Conservation (phyloP, 306 rosid species). For the Glycine tomentella region DNA sequence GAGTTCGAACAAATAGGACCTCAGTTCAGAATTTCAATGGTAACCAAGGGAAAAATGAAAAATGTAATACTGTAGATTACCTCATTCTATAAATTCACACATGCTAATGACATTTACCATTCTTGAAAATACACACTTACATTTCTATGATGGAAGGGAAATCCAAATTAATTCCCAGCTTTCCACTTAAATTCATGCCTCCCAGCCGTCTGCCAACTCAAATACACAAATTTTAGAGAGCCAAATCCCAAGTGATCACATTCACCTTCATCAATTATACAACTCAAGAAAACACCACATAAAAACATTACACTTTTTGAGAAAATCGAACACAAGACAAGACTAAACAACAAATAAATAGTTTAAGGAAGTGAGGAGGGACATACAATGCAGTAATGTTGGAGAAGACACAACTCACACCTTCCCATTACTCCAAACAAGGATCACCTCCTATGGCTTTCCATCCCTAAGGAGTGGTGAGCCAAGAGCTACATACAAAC, state of each 20-base stretch:
- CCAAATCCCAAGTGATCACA: not conserved
- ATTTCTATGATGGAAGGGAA: constrained; percentile 70
- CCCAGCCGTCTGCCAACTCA: constrained; percentile 64
- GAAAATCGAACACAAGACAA: not conserved
- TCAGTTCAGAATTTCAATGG: not conserved
- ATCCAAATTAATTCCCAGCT: constrained; percentile 65
- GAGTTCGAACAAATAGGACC: not conserved
- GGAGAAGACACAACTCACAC: constrained; percentile 78
- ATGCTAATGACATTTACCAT: constrained; percentile 13
- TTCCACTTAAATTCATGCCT: constrained; percentile 71
- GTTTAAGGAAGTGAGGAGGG: constrained; percentile 22
- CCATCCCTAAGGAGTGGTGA: constrained; percentile 83
- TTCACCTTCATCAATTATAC: not conserved
- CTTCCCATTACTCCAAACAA: constrained; percentile 73
- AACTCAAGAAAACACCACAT: not conserved
- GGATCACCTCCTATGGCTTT: constrained; percentile 79
- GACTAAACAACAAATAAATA: not conserved
- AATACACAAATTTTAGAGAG: constrained; percentile 28
- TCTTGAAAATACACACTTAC: constrained; percentile 53
- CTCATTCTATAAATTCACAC: not conserved
- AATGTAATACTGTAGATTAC: not conserved
- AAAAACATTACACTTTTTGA: not conserved
- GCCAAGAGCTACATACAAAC: constrained; percentile 64
- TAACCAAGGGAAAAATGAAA: not conserved
- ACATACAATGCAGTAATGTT: constrained; percentile 75